phyloP scores from a whole-genome alignment of 257 asterid species.

The Fraxinus pennsylvanica region DNA sequence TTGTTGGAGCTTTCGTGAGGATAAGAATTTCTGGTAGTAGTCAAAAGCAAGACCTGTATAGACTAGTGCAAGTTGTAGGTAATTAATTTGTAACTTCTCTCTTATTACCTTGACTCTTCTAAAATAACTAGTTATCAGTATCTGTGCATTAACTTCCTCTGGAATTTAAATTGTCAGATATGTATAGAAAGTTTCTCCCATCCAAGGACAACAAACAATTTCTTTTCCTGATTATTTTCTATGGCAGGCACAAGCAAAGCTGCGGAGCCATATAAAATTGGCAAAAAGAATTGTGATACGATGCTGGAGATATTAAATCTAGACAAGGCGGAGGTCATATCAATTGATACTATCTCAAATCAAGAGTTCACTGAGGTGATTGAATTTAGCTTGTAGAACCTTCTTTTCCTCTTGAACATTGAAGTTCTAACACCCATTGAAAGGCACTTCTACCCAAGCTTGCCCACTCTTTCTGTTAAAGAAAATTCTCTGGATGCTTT shows the following conservation, averaged over 20 bases:
- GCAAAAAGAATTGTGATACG: conserved; percentile 46
- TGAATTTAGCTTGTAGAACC: conserved; percentile 16
- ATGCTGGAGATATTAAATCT: conserved; percentile 51
- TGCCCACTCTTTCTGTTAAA: neutral
- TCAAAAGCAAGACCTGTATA: conserved; percentile 95
- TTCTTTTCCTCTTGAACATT: conserved; percentile 17
- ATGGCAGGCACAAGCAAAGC: conserved; percentile 52
- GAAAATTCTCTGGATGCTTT: neutral
- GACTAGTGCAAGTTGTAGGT: conserved; percentile 99
- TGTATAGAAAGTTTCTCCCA: neutral
- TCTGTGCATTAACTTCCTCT: neutral
- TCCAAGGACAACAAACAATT: neutral
- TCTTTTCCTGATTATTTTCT: conserved; percentile 2
- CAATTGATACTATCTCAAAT: conserved; percentile 55
- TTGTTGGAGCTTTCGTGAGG: conserved; percentile 87
- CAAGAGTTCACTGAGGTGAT: conserved; percentile 83
- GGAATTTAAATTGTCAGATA: neutral
- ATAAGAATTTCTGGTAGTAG: conserved; percentile 83
- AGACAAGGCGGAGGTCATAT: conserved; percentile 50
- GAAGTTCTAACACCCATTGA: neutral
- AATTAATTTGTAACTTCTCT: conserved; percentile 28
- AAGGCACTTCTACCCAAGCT: neutral
- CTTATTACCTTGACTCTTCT: neutral
- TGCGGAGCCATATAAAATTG: conserved; percentile 51
- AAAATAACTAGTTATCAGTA: neutral